A percentile compares a stretch with the other conserved stretches of the same genome.
These are phyloP conservation scores for Septoria petroselini DNA, from an alignment of 2,329 filamentous ascomycete genomes.

Conservation along the genomic window DNA sequence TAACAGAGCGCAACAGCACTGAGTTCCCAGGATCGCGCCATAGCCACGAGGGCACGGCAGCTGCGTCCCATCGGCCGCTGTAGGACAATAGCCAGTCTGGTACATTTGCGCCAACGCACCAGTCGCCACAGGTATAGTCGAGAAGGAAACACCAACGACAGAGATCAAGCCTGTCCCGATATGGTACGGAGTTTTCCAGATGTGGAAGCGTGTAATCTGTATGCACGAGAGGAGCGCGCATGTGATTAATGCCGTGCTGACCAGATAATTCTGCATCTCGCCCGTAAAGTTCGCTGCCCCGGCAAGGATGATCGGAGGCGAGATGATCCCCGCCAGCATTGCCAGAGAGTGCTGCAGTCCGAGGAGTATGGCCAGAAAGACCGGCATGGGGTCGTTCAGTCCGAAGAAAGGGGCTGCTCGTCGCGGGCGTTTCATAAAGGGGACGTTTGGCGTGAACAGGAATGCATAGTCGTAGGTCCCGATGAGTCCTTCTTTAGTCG, in stretches of 20 bases:
- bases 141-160: constrained; percentile 75
- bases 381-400: constrained; percentile 74
- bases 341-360: constrained; percentile 76
- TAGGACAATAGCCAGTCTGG: constrained; percentile 64
- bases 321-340: constrained; percentile 68
- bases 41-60: constrained; percentile 75
- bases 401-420: constrained; percentile 75
- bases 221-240: constrained; percentile 71
- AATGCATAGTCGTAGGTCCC: constrained; percentile 88
- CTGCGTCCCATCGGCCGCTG: constrained; percentile 58
- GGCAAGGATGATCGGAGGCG: constrained; percentile 71
- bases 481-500: constrained; percentile 64
- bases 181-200: constrained; percentile 69
- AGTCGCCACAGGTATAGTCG: constrained; percentile 69
- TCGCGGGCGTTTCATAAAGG: constrained; percentile 67
- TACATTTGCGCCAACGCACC: constrained; percentile 78
- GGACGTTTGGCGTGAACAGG: constrained; percentile 76
- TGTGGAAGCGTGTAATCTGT: constrained; percentile 74
- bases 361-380: constrained; percentile 68
- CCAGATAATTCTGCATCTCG: constrained; percentile 68
- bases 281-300: constrained; percentile 62
- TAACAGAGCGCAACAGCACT: constrained; percentile 50
- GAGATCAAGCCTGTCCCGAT: constrained; percentile 76
- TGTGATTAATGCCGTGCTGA: constrained; percentile 74
- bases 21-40: constrained; percentile 69